Base-by-base conservation (phyloP, 345 rosid species). In the Leavenworthia alabamica region DNA sequence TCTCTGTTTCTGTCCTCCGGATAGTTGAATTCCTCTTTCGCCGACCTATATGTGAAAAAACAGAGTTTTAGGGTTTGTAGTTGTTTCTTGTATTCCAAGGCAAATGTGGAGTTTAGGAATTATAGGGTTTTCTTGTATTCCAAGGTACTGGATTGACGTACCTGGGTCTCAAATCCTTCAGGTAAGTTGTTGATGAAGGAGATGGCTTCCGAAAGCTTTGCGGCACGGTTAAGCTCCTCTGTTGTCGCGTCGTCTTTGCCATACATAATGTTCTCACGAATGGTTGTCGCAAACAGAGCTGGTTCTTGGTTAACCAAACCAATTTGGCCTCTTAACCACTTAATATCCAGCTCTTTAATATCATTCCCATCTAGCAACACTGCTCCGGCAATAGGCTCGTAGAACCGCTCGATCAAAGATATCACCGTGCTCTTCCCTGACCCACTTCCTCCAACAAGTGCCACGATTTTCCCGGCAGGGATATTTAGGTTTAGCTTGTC, bases 281-380 rank as follows among this genome's bases (percentile, higher is more conserved):
- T 93, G 1, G 75, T 81, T 9, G 96, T 81, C 0, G 99, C 96
- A 7, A 93, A 93, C 44, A 93, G 81, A 12, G 97, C 94, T 23
- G 97, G 97, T 70, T 93, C 99, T 71, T 93, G 96, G 66, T 86
- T 93, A 67, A 93, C 99, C 62, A 93, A 75, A 2, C 97, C 99
- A 58, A 89, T 80, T 53, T 86, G 91, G 64, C 79, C 78, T 59
- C 97, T 83, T 3, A 89, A 81, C 97, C 97, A 93, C 59, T 82
- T 89, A 49, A 89, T 77, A 55, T 93, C 96, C 44, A 89, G 80
- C 41, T 79, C 79, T 37, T 67, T 80, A 10, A 86, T 68, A 66
- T 83, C 61, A 54, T 75, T 67, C 65, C 96, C 84, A 57, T 93
- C 99, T 8, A 89, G 51, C 44, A 80, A 57, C 39, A 93, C 74